A percentile compares a stretch with the other conserved stretches of the same genome.
phyloP scores from a whole-genome alignment of 306 rosid genomes.

The Vigna radiata region DNA sequence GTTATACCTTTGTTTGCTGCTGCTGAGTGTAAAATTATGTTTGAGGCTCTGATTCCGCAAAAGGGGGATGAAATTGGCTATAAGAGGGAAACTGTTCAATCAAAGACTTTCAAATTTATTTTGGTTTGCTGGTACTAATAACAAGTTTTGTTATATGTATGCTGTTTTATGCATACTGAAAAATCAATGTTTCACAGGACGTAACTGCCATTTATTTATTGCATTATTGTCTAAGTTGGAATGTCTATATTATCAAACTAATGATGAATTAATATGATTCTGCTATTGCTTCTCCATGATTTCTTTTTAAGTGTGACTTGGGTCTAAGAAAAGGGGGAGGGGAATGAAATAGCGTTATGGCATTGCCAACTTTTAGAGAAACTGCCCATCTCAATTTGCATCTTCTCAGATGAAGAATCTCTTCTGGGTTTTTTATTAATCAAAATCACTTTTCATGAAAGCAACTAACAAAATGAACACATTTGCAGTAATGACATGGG shows the following conservation, averaged over 20 bases:
- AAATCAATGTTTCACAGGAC: conserved; percentile 3
- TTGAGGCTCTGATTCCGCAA: conserved; percentile 6
- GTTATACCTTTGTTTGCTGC: conserved; percentile 3
- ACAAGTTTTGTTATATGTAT: conserved; percentile 25
- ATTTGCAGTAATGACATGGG: conserved; percentile 8
- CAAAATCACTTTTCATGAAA: conserved; percentile 15
- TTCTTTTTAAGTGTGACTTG: not conserved
- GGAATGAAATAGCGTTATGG: not conserved
- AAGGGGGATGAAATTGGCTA: not conserved
- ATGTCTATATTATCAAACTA: conserved; percentile 15
- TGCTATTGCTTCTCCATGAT: not conserved
- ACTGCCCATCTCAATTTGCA: not conserved
- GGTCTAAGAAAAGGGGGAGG: not conserved
- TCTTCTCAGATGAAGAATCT: not conserved
- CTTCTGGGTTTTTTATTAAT: not conserved
- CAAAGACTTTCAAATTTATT: conserved; percentile 2
- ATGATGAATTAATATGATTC: not conserved
- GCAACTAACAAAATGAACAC: conserved; percentile 6
- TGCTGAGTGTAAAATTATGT: conserved; percentile 3
- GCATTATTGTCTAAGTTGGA: conserved; percentile 14
- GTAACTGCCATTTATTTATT: conserved; percentile 18
- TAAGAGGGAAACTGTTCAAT: not conserved
- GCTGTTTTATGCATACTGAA: conserved; percentile 25
- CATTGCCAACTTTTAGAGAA: not conserved
- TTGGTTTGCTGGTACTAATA: not conserved